These are phyloP conservation scores for Yarrowia osloensis DNA, from an alignment of 805 yeast genomes.

Conservation along the genomic window DNA sequence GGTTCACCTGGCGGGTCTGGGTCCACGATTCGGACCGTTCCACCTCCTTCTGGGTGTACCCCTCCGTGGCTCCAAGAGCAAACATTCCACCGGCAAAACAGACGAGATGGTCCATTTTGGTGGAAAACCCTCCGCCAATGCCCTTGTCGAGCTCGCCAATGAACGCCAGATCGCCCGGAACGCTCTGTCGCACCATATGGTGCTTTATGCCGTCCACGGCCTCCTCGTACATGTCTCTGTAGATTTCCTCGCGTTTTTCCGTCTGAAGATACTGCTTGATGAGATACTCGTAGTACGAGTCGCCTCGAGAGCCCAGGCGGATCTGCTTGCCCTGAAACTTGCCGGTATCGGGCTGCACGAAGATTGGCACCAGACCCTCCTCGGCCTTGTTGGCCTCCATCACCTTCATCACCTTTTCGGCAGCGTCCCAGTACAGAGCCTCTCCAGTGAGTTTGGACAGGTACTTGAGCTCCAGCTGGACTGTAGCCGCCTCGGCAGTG, in stretches of 20 bases:
- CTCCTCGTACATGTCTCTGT: slow-evolving; percentile 73
- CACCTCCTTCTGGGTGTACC: slow-evolving; percentile 59
- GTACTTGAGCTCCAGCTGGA: slow-evolving; percentile 86
- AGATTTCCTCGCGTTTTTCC: slow-evolving; percentile 57
- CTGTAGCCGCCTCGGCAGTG: slow-evolving; percentile 85
- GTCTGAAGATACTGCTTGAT: slow-evolving; percentile 86
- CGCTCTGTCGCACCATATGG: slow-evolving; percentile 60
- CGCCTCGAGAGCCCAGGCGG: slow-evolving; percentile 88
- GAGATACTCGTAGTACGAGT: slow-evolving; percentile 87
- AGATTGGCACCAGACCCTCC: slow-evolving; percentile 84
- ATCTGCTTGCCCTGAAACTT: slow-evolving; percentile 63
- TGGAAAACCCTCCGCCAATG: slow-evolving; percentile 56
- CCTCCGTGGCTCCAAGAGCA: slow-evolving; percentile 87
- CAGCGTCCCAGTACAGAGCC: slow-evolving; percentile 71
- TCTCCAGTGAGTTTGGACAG: slow-evolving; percentile 81
- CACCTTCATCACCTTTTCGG: slow-evolving; percentile 69
- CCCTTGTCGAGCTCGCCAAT: slow-evolving; percentile 80
- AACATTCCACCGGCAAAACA: slow-evolving; percentile 89
- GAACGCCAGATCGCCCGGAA: slow-evolving; percentile 63
- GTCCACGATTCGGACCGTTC: slow-evolving; percentile 56
- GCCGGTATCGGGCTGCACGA: slow-evolving; percentile 73
- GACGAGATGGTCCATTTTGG: slow-evolving; percentile 90
- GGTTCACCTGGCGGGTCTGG: slow-evolving; percentile 58
- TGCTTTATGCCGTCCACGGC: slow-evolving; percentile 75
- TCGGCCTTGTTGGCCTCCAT: slow-evolving; percentile 64